Conservation (phyloP, 1,139 yeast species). For the Eremothecium gossypii region DNA sequence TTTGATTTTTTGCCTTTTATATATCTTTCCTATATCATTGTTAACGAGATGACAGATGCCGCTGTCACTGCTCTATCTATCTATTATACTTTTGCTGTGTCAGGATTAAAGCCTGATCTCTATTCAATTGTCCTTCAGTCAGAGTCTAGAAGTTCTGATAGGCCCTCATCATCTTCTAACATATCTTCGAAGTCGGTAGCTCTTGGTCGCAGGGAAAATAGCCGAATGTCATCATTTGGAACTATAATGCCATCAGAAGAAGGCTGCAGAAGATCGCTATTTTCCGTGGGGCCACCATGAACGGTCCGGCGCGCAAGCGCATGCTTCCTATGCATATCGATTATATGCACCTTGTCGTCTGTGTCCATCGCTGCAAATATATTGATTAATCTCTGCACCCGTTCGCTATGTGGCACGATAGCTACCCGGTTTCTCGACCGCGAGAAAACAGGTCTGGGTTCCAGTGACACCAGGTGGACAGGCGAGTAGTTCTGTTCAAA, state of each 20-base stretch:
- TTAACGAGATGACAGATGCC: background rate
- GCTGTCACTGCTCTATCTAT: background rate
- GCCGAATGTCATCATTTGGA: constrained; percentile 4
- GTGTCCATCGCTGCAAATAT: constrained; percentile 14
- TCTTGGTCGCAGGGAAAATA: background rate
- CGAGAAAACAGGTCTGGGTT: constrained; percentile 17
- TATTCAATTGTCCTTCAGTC: background rate
- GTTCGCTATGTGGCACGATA: constrained; percentile 16
- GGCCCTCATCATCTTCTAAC: constrained; percentile 7
- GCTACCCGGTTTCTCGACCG: constrained; percentile 6
- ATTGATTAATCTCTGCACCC: constrained; percentile 10
- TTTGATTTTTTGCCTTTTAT: background rate
- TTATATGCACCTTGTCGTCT: constrained; percentile 12
- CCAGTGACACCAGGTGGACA: constrained; percentile 16
- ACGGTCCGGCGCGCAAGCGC: constrained; percentile 15
- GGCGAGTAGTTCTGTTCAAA: constrained; percentile 18
- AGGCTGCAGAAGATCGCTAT: background rate
- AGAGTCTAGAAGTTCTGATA: constrained; percentile 9
- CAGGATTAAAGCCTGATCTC: too few species aligned
- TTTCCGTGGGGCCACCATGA: background rate
- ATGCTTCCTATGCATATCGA: constrained; percentile 23
- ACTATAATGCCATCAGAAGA: background rate
- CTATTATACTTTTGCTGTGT: background rate
- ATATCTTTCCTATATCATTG: background rate
- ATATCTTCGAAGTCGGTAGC: background rate